These are phyloP conservation scores for Gossypium sturtianum DNA, from an alignment of 345 rosid genomes.

Conservation along the genomic window DNA sequence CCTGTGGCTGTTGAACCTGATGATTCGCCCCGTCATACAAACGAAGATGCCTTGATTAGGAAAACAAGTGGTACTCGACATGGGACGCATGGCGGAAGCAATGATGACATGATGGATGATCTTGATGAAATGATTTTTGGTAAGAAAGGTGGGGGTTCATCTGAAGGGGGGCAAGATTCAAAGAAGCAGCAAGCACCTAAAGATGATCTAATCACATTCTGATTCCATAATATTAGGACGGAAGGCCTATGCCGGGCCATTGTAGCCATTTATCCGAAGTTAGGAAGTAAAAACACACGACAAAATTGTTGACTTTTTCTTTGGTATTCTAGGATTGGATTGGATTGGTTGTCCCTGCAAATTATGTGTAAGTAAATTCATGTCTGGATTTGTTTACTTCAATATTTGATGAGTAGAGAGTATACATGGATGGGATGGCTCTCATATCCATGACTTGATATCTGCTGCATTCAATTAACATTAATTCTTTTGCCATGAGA, in stretches of 20 bases:
- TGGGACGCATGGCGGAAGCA: slow-evolving; percentile 53
- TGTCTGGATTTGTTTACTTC: neutral
- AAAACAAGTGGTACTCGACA: slow-evolving; percentile 60
- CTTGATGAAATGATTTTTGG: slow-evolving; percentile 97
- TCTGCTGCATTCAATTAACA: too few relatives aligned
- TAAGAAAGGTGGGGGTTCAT: slow-evolving; percentile 56
- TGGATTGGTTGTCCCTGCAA: neutral
- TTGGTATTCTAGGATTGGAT: neutral
- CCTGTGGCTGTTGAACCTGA: slow-evolving; percentile 83
- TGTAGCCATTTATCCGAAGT: neutral
- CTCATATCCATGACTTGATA: too few relatives aligned
- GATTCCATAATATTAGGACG: slow-evolving; percentile 13
- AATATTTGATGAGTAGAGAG: neutral
- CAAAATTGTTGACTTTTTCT: neutral
- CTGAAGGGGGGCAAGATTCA: slow-evolving; percentile 45
- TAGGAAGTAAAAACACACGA: neutral
- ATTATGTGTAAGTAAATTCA: neutral
- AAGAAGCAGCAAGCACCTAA: slow-evolving; percentile 66
- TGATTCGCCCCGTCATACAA: slow-evolving; percentile 49
- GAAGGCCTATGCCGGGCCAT: neutral
- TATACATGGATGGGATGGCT: neutral
- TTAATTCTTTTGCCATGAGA: too few relatives aligned
- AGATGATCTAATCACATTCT: slow-evolving; percentile 76
- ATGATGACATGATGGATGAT: slow-evolving; percentile 93
- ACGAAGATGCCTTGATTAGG: slow-evolving; percentile 66